phyloP scores from a whole-genome alignment of 345 rosid genomes.

The Populus simonii region DNA sequence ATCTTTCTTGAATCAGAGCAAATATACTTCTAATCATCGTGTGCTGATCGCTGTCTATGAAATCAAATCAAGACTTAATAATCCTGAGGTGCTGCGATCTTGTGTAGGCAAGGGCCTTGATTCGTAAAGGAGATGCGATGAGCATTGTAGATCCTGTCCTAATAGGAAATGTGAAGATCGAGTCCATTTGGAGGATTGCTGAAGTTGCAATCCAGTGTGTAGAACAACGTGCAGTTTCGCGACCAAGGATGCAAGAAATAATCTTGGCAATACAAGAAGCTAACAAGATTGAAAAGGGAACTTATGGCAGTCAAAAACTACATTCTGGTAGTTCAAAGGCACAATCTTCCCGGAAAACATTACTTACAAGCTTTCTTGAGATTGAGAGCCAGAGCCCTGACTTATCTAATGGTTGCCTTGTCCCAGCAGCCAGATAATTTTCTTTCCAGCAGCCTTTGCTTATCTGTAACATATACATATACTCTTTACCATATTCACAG shows the following conservation, averaged over 20 bases:
- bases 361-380: conserved; percentile 88
- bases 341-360: conserved; percentile 76
- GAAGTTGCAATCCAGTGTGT: conserved; percentile 89
- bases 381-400: conserved; percentile 86
- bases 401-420: conserved; percentile 58
- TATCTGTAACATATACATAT: conserved; percentile 2
- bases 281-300: conserved; percentile 64
- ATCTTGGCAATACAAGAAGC: conserved; percentile 85
- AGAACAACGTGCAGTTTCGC: conserved; percentile 54
- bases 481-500: background rate
- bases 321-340: conserved; percentile 47
- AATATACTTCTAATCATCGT: background rate
- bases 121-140: conserved; percentile 69
- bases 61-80: background rate
- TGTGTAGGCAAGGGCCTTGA: conserved; percentile 77
- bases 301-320: conserved; percentile 36
- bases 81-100: background rate
- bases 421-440: conserved; percentile 71
- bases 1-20: background rate
- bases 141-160: conserved; percentile 72
- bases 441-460: background rate
- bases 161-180: conserved; percentile 57
- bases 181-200: conserved; percentile 86
- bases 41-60: background rate
- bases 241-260: conserved; percentile 92